Evolutionary conservation across 148 eudicot species (phyloP), one percentile per base, ranked within the genome.

Genomic region (Rhododendron mucronatum): DNA sequence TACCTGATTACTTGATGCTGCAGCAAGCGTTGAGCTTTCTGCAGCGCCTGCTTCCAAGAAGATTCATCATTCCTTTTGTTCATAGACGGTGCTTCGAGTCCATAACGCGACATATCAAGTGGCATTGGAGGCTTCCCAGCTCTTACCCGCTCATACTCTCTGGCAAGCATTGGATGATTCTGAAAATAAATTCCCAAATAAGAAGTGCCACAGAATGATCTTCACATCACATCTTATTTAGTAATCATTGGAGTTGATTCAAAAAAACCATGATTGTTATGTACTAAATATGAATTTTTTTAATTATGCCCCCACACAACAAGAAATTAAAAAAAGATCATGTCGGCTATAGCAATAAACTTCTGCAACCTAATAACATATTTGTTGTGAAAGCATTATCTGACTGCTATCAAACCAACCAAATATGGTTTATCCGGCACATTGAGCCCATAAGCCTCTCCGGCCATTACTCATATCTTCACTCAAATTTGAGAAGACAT

Each of bases 121-220:
- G 93, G 92, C 82, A 93, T 91, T 23, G 95, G 96, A 87, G 99
- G 97, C 90, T 91, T 96, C 82, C 95, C 95, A 91, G 96, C 96
- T 89, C 96, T 92, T 16, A 96, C 96, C 83, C 99, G 90, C 87
- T 96, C 99, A 88, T 91, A 94, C 89, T 96, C 99, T 90, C 98
- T 90, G 35, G 97, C 98, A 87, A 96, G 97, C 95, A 95, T 94
- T n/a, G 99, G 99, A 89, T 96, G 96, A 87, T 92, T 92, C 99
- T 95, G 92, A 82, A 87, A 88, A 51, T 18, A 84, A 7, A 57
- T 41, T 55, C 21, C 61, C 23, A 82, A 85, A 84, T 82, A 81
- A 83, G 33, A 53, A 6, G 84, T 39, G 73, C 21, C 28, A 33
- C 59, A 83, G 14, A 44, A 84, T 84, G 71, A 21, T 81, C 28